Evolutionary conservation across 106 monocot genomes (phyloP), one percentile per base, ranked within the genome.

Genomic region (Posidonia australis): DNA sequence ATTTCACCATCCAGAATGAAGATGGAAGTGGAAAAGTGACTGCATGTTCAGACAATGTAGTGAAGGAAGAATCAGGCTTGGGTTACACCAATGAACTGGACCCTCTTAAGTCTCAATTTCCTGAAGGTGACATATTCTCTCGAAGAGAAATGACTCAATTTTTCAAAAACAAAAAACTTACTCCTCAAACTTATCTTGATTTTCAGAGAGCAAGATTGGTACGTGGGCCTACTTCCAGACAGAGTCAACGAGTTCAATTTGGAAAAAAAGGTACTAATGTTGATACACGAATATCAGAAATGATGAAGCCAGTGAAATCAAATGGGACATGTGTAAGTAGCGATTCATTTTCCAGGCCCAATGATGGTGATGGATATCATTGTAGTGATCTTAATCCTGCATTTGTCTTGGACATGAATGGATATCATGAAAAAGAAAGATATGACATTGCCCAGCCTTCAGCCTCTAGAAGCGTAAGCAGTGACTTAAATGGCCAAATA

Each of bases 121-220:
- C 98, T 41, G 64, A n/a, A 12, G 85, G 85, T 42, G 61, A 91
- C 80, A 44, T 99, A 73, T 92, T 99, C 77, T 99, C 91, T 21
- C 83, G 67, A 69, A 88, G 76, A 70, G 83, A 71, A 70, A 77
- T 99, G 79, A 46, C 54, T 21, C 54, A 51, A 10, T 99, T 85
- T 83, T 83, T 70, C 23, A 57, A 20, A 76, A 68, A 48, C 17
- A 83, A 64, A 71, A 77, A 79, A 58, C 63, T 79, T 20, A 83
- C 76, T 71, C 91, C 98, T 67, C 58, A 66, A 43, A 67, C 58
- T n/a, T 77, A 73, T 74, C 18, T 85, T 56, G 74, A 67, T 62
- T 65, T 48, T 63, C 71, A 60, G 54, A 58, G 25, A 31, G 80
- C 73, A 70, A 77, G 44, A 32, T 62, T 72, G n/a, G 49, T 73